Conservation (phyloP, 1,284 basidiomycete species). For the Ganoderma lucidum region DNA sequence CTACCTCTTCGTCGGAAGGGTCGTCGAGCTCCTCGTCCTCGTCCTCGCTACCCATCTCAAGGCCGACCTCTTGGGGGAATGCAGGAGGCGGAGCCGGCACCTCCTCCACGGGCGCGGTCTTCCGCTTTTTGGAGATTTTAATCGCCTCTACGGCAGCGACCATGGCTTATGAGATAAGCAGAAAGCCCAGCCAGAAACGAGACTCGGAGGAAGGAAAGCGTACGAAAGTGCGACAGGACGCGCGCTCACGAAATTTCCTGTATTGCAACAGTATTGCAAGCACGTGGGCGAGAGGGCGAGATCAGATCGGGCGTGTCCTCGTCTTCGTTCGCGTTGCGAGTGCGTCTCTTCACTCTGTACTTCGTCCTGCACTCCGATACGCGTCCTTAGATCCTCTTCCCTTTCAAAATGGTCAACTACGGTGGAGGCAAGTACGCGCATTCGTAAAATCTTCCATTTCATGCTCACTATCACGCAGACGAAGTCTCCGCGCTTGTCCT, state of each 20-base stretch:
- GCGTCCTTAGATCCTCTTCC: constrained; percentile 29
- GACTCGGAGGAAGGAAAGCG: background rate
- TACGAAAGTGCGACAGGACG: constrained; percentile 4
- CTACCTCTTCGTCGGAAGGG: constrained; percentile 51
- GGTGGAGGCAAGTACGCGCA: constrained; percentile 64
- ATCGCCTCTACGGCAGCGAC: constrained; percentile 49
- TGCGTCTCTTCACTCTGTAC: constrained; percentile 19
- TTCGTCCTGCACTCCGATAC: constrained; percentile 36
- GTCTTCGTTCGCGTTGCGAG: constrained; percentile 12
- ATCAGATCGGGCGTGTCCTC: constrained; percentile 42
- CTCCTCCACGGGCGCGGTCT: constrained; percentile 47
- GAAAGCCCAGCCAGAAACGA: constrained; percentile 10
- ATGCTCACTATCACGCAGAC: constrained; percentile 53
- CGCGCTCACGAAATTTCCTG: constrained; percentile 35
- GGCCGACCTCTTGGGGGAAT: constrained; percentile 50
- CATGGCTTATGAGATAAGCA: constrained; percentile 29
- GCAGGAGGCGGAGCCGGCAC: constrained; percentile 35
- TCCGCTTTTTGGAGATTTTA: constrained; percentile 62
- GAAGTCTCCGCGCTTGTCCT: constrained; percentile 96
- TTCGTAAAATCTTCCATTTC: constrained; percentile 5
- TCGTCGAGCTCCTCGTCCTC: constrained; percentile 60
- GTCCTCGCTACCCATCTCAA: constrained; percentile 80
- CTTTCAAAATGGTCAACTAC: constrained; percentile 67
- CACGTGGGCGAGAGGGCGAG: constrained; percentile 34
- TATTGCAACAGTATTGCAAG: constrained; percentile 14